phyloP scores from a whole-genome alignment of 2,329 filamentous ascomycete species.

The Alternaria arbusti region DNA sequence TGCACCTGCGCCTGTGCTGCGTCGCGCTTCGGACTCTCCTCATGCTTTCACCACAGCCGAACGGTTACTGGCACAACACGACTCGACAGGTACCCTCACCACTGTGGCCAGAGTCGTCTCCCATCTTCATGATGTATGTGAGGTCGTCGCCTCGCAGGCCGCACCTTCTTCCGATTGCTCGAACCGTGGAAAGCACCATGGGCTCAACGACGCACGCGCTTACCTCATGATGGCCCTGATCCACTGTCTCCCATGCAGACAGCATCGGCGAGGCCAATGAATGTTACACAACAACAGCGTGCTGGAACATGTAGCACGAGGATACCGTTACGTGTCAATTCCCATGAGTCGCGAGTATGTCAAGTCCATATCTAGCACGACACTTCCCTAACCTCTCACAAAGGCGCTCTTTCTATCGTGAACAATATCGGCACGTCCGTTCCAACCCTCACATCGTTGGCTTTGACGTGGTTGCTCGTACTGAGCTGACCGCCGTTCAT shows the following conservation, averaged over 20 bases:
- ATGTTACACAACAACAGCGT: not conserved
- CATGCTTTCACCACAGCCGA: not conserved
- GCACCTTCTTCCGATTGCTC: not conserved
- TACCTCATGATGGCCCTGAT: not conserved
- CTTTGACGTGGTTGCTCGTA: conserved; percentile 57
- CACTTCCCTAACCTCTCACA: not conserved
- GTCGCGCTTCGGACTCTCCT: conserved; percentile 3
- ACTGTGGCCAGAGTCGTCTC: not conserved
- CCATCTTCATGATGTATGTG: not conserved
- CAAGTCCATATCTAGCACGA: not conserved
- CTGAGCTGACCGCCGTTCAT: conserved; percentile 56
- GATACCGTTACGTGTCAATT: not conserved
- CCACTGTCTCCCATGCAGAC: not conserved
- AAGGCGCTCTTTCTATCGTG: conserved; percentile 51
- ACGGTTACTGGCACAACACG: not conserved
- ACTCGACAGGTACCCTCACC: not conserved
- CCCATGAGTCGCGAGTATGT: not conserved
- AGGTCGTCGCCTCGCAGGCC: not conserved
- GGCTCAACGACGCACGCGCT: not conserved
- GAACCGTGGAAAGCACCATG: not conserved
- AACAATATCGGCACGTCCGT: conserved; percentile 55
- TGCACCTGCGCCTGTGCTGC: not conserved
- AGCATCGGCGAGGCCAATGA: not conserved
- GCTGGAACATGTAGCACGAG: not conserved
- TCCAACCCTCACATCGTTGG: conserved; percentile 48